Conservation (phyloP, 1,284 basidiomycete genomes). For the Omphalotus olearius region DNA sequence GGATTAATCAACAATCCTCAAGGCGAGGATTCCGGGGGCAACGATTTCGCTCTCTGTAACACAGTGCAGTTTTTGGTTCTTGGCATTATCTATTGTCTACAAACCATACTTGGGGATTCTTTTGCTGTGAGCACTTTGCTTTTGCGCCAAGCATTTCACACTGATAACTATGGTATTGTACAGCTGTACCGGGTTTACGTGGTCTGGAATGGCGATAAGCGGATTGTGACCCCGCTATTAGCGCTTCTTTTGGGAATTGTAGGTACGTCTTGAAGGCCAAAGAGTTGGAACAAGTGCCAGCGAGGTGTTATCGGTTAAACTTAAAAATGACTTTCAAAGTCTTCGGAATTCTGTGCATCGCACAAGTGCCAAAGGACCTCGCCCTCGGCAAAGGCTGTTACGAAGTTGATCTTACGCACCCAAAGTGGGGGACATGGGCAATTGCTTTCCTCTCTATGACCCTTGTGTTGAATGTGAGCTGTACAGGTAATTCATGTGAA, state of each 20-base stretch:
- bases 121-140: not conserved
- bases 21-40: not conserved
- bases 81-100: not conserved
- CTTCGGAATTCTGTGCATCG: constrained; percentile 6
- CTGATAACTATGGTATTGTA: not conserved
- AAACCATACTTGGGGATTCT: constrained; percentile 4
- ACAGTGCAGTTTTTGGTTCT: not conserved
- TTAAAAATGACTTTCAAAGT: not conserved
- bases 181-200: constrained; percentile 4
- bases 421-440: not conserved
- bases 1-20: not conserved
- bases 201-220: constrained; percentile 2
- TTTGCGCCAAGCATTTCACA: not conserved
- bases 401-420: too few species aligned
- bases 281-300: not conserved
- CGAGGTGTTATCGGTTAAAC: too few species aligned
- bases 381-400: not conserved
- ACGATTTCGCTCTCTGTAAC: not conserved
- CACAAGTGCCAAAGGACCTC: not conserved
- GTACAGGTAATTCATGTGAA: not conserved
- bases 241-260: not conserved
- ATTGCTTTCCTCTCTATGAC: not conserved
- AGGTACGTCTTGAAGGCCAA: not conserved
- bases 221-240: not conserved
- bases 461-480: not conserved